phyloP scores from a whole-genome alignment of 2,329 filamentous ascomycete genomes.

The Aspergillus sergii region DNA sequence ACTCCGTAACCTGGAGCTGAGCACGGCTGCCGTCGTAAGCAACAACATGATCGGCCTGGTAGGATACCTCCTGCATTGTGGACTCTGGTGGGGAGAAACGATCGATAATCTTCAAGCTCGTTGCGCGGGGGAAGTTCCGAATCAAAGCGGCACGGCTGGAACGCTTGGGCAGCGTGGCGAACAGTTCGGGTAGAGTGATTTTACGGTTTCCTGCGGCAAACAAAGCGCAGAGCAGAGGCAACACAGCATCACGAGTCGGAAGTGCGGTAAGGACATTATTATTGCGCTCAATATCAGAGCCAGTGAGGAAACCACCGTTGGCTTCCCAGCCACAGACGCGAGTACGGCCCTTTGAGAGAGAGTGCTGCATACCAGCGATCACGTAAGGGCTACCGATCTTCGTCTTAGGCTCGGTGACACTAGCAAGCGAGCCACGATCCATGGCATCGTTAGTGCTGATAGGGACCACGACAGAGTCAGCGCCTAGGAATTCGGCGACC shows the following conservation, averaged over 20 bases:
- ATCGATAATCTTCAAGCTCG: constrained; percentile 32
- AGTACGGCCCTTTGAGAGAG: constrained; percentile 28
- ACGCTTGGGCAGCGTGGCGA: constrained; percentile 30
- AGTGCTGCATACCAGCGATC: constrained; percentile 36
- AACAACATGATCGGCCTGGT: constrained; percentile 16
- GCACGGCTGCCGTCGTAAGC: constrained; percentile 14
- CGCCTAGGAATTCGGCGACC: constrained; percentile 32
- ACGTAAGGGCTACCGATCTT: constrained; percentile 40
- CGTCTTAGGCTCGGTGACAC: constrained; percentile 32
- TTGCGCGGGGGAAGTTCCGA: constrained; percentile 35
- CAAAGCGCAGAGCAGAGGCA: constrained; percentile 33
- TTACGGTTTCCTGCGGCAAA: constrained; percentile 30
- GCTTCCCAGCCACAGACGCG: constrained; percentile 38
- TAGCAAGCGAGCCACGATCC: constrained; percentile 31
- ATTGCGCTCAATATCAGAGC: constrained; percentile 31
- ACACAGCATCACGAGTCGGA: constrained; percentile 35
- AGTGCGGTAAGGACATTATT: constrained; percentile 32
- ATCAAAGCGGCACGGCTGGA: constrained; percentile 34
- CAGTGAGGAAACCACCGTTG: constrained; percentile 38
- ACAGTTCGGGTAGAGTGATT: constrained; percentile 30
- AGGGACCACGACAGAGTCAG: constrained; percentile 35
- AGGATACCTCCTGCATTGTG: constrained; percentile 25
- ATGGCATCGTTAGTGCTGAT: constrained; percentile 39
- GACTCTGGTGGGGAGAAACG: constrained; percentile 30
- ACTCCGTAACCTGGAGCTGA: constrained; percentile 10